These are phyloP conservation scores for Elaeis guineensis DNA, from an alignment of 176 grass and related monocot species.

Conservation along the genomic window DNA sequence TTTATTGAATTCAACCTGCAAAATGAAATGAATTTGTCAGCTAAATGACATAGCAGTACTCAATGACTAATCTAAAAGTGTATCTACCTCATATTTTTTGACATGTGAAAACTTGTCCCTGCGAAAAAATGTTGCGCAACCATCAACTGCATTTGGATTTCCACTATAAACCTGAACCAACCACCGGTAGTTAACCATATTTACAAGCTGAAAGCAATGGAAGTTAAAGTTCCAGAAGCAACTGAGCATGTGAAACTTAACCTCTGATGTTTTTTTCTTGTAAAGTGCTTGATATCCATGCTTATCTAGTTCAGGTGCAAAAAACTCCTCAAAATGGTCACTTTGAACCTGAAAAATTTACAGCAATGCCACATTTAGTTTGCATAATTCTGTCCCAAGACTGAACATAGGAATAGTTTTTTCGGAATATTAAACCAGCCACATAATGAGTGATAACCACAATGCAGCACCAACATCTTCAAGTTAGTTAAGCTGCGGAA, in stretches of 20 bases:
- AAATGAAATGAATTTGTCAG: not conserved
- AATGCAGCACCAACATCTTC: no score
- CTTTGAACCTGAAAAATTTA: conserved; percentile 59
- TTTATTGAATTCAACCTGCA: conserved; percentile 98
- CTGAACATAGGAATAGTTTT: not conserved
- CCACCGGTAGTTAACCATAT: not conserved
- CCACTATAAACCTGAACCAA: conserved; percentile 59
- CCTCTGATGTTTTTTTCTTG: conserved; percentile 97
- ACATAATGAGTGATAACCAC: no score
- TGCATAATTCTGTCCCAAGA: not conserved
- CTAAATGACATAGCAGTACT: not conserved
- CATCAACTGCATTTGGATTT: conserved; percentile 60
- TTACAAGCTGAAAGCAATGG: no score
- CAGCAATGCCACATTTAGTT: not conserved
- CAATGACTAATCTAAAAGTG: not conserved
- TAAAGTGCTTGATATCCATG: conserved; percentile 98
- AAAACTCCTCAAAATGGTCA: conserved; percentile 93
- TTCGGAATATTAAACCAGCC: no score
- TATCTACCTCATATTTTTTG: conserved; percentile 95
- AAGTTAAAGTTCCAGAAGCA: not conserved
- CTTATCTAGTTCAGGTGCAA: conserved; percentile 94
- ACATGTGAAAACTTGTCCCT: conserved; percentile 98
- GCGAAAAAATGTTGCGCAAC: conserved; percentile 99
- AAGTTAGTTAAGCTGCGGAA: no score
- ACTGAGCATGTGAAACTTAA: conserved; percentile 12